A percentile compares a stretch with the other conserved stretches of the same genome.
Conservation (phyloP, 192 early-diverging fungal species). For the Gaertneriomyces sp. region DNA sequence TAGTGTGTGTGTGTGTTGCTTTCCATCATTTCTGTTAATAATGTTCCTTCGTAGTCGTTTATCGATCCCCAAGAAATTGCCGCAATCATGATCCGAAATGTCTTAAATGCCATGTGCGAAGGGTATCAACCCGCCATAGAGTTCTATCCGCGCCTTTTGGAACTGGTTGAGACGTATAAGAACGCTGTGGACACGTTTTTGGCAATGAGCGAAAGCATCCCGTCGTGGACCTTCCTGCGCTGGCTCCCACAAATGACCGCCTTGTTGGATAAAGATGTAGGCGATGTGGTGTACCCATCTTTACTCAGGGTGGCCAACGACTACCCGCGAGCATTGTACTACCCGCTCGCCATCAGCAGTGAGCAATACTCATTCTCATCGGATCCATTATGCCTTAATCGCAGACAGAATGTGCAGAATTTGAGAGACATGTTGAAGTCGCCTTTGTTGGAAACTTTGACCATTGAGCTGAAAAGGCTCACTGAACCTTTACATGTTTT, state of each 20-base stretch:
- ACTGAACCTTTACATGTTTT: constrained; percentile 66
- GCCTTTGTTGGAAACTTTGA: constrained; percentile 52
- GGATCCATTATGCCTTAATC: constrained; percentile 9
- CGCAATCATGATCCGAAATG: constrained; percentile 12
- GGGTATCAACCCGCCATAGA: constrained; percentile 56
- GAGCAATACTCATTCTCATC: constrained; percentile 59
- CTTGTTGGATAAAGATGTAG: constrained; percentile 54
- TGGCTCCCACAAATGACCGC: constrained; percentile 77
- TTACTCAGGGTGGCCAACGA: constrained; percentile 49
- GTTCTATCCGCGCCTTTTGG: constrained; percentile 65
- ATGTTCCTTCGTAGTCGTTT: neutral
- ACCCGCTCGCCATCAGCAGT: constrained; percentile 65
- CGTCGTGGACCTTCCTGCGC: constrained; percentile 66
- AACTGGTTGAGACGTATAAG: constrained; percentile 58
- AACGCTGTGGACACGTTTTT: constrained; percentile 31
- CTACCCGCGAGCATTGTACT: constrained; percentile 66
- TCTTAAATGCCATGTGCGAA: constrained; percentile 53
- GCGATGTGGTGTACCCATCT: constrained; percentile 3
- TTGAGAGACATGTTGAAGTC: constrained; percentile 36
- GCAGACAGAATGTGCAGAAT: constrained; percentile 31
- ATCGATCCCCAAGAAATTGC: constrained; percentile 12
- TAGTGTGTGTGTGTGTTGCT: neutral
- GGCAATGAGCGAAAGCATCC: constrained; percentile 9
- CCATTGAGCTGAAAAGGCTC: constrained; percentile 61
- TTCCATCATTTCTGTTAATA: neutral